Conservation (phyloP, 441 rosid genomes). For the Jatropha podagrica region DNA sequence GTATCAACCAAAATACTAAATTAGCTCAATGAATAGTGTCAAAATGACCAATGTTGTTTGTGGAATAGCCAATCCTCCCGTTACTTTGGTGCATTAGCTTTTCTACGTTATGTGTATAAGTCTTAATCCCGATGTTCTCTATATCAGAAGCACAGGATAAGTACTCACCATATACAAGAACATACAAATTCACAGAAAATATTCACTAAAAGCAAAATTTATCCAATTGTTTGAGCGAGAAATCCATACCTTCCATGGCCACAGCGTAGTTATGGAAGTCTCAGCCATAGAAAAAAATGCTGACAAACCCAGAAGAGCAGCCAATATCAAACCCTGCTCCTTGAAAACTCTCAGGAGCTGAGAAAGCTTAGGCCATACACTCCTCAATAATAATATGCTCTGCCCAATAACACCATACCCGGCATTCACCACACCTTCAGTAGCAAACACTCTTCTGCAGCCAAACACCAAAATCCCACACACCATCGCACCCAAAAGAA, state of each 20-base stretch:
- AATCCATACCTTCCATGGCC: constrained; percentile 97
- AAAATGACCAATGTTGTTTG: background rate
- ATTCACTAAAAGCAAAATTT: background rate
- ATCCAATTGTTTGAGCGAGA: constrained; percentile 9
- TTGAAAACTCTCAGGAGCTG: constrained; percentile 75
- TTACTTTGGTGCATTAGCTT: background rate
- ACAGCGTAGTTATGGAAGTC: constrained; percentile 92
- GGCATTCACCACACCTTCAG: constrained; percentile 70
- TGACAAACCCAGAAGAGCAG: constrained; percentile 77
- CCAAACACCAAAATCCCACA: constrained; percentile 63
- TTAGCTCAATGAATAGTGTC: background rate
- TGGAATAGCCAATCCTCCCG: too few species aligned
- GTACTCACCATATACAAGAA: background rate
- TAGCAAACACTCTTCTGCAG: constrained; percentile 65
- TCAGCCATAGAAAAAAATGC: constrained; percentile 99
- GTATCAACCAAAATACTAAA: background rate
- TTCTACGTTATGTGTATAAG: background rate
- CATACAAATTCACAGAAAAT: background rate
- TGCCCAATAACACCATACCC: constrained; percentile 81
- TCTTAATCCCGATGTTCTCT: background rate
- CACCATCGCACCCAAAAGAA: constrained; percentile 64
- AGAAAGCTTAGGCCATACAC: constrained; percentile 73
- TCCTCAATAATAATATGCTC: constrained; percentile 57
- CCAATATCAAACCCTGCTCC: constrained; percentile 88
- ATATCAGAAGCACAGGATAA: background rate